Conservation (phyloP, 208 protist species). For the Chromosphaera perkinsii region DNA sequence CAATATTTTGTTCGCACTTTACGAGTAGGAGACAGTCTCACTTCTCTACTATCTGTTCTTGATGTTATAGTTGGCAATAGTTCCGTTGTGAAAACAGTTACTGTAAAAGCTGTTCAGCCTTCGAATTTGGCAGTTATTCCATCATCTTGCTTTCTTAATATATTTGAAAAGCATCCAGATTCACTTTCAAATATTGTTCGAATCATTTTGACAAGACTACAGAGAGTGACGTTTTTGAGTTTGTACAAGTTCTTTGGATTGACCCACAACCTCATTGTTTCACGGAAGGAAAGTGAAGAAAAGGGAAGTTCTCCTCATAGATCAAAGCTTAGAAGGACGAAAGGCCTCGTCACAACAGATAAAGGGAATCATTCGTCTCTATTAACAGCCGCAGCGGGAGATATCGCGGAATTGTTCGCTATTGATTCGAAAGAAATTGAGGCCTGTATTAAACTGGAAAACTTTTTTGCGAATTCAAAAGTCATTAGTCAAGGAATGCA, state of each 20-base stretch:
- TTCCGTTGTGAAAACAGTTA: background rate
- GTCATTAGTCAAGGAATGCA: too few species aligned
- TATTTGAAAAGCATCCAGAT: constrained; percentile 6
- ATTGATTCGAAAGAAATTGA: too few species aligned
- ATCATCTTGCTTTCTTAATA: background rate
- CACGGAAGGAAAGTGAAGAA: too few species aligned
- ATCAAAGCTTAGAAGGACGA: too few species aligned
- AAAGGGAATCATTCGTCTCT: too few species aligned
- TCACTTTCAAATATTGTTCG: background rate
- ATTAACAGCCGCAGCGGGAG: too few species aligned
- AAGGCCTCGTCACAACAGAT: too few species aligned
- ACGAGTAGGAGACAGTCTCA: background rate
- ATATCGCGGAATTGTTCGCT: too few species aligned
- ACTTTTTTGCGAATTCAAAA: too few species aligned
- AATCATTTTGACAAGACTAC: constrained; percentile 6
- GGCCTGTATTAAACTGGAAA: too few species aligned
- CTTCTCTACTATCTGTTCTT: constrained; percentile 7
- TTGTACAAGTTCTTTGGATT: constrained; percentile 11
- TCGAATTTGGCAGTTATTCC: background rate
- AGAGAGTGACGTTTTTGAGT: constrained; percentile 10
- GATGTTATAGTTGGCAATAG: constrained; percentile 6
- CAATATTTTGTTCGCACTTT: background rate
- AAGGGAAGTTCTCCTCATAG: too few species aligned
- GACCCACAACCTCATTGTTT: constrained; percentile 3
- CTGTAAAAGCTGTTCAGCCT: background rate